Conservation (phyloP, 2,329 filamentous ascomycete species). For the Fusarium denticulatum region DNA sequence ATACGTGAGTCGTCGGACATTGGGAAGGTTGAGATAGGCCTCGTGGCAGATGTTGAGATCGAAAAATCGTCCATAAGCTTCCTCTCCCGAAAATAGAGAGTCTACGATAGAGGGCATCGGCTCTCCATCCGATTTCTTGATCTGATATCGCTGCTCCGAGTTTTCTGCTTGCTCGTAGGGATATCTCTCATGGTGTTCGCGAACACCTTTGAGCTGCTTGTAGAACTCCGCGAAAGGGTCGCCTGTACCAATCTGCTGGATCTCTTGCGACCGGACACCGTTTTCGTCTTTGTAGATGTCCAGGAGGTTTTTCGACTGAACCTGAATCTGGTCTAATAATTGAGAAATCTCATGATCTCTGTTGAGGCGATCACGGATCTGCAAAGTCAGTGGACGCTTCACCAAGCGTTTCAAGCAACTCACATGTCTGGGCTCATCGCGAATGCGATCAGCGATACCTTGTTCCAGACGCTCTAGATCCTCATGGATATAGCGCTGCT, state of each 20-base stretch:
- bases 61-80: constrained; percentile 91
- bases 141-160: constrained; percentile 89
- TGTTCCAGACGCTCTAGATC: constrained; percentile 96
- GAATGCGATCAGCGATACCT: constrained; percentile 87
- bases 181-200: constrained; percentile 88
- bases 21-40: constrained; percentile 87
- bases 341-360: constrained; percentile 92
- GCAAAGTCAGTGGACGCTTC: constrained; percentile 31
- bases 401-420: constrained; percentile 46
- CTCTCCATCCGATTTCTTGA: constrained; percentile 71
- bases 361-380: constrained; percentile 89
- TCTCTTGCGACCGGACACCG: constrained; percentile 77
- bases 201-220: constrained; percentile 81
- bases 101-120: constrained; percentile 77
- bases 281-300: constrained; percentile 85
- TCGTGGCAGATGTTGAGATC: constrained; percentile 88
- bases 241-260: constrained; percentile 83
- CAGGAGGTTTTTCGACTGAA: constrained; percentile 82
- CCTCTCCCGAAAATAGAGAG: constrained; percentile 94
- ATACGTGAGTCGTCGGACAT: constrained; percentile 86
- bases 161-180: constrained; percentile 96
- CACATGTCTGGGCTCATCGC: constrained; percentile 89
- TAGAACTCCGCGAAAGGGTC: constrained; percentile 94
- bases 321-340: constrained; percentile 87
- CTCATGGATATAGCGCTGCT: constrained; percentile 93